Evolutionary conservation across 805 yeast species (phyloP), one percentile per base, ranked within the genome.

Genomic region (Lipomyces kockii): DNA sequence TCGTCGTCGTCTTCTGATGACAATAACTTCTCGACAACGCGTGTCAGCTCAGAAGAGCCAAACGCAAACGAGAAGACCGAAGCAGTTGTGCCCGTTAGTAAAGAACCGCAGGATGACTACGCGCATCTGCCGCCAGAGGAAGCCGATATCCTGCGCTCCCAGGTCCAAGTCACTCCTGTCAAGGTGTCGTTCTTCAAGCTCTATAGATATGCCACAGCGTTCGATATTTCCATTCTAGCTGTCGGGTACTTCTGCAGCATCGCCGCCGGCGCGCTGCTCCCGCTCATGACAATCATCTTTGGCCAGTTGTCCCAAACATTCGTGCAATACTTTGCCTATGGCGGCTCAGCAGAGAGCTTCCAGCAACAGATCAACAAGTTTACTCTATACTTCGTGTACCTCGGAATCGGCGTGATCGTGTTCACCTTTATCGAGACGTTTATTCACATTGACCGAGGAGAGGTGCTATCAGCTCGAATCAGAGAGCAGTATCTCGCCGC

Each of bases 281-380:
- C 83, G 1, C 69, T 80, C 75, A 80, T 79, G 74, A 80, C 83
- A 22, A 69, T 12, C 61, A 80, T 80, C 14, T 78, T 80, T 39
- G 83, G 83, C n/a, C 68, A 72, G 39, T 70, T 80, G 62, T 76
- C 83, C 32, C 76, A 78, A 60, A 74, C 77, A 29, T 79, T 81
- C 72, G 74, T 77, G 52, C 65, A 72, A 60, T 77, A 73, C 62
- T 72, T 79, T 61, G 76, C 73, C 68, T 74, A 80, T 14, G 54
- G 55, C 59, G 43, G 56, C 52, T 8, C 57, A 4, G 75, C 78
- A 0, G 39, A 39, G 60, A 57, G 34, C 11, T 63, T 58, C 57
- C 54, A 54, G 39, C 32, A 49, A n/a, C 59, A 61, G 20, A 63
- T 63, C 35, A 59, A 61, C 49, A 63, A 61, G 17, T 46, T 59